Percentiles rank a stretch among this genome's conserved stretches.
Evolutionary conservation across 495 filamentous ascomycete genomes (phyloP).

Genomic region (Jackrogersella minutella): DNA sequence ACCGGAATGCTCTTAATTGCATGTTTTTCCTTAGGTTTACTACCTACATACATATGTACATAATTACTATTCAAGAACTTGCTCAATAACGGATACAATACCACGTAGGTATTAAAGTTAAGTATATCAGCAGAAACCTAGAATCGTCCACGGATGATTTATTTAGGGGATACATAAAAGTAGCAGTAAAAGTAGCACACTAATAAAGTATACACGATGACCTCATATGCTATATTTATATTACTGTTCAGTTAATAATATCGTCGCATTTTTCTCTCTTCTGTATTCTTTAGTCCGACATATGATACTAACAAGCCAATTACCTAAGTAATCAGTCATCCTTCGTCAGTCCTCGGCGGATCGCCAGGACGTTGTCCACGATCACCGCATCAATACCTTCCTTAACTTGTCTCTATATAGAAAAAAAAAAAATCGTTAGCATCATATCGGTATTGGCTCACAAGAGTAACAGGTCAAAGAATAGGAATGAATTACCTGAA

Average conservation of each 20-base stretch:
- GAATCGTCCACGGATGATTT: too few relatives aligned
- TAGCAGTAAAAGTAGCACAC: too few relatives aligned
- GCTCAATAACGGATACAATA: constrained; percentile 18
- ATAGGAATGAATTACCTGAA: constrained; percentile 68
- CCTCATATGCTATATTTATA: too few relatives aligned
- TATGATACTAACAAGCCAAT: background rate
- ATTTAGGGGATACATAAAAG: too few relatives aligned
- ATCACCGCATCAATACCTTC: constrained; percentile 98
- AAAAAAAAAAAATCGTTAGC: constrained; percentile 27
- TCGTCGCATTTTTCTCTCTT: too few relatives aligned
- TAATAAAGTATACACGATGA: too few relatives aligned
- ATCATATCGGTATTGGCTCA: too few relatives aligned
- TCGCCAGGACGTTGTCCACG: constrained; percentile 88
- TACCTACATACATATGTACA: constrained; percentile 17
- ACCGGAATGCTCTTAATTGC: constrained; percentile 11
- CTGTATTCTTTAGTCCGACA: background rate
- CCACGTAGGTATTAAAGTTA: background rate
- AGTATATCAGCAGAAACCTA: too few relatives aligned
- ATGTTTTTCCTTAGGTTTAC: too few relatives aligned
- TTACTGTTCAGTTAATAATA: too few relatives aligned
- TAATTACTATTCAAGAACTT: constrained; percentile 23
- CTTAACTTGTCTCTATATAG: constrained; percentile 78
- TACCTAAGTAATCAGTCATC: constrained; percentile 22
- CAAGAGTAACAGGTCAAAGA: background rate
- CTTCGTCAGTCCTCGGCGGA: constrained; percentile 62